Evolutionary conservation across 768 basidiomycete species (phyloP).

Genomic region (Auriculariales sp.): DNA sequence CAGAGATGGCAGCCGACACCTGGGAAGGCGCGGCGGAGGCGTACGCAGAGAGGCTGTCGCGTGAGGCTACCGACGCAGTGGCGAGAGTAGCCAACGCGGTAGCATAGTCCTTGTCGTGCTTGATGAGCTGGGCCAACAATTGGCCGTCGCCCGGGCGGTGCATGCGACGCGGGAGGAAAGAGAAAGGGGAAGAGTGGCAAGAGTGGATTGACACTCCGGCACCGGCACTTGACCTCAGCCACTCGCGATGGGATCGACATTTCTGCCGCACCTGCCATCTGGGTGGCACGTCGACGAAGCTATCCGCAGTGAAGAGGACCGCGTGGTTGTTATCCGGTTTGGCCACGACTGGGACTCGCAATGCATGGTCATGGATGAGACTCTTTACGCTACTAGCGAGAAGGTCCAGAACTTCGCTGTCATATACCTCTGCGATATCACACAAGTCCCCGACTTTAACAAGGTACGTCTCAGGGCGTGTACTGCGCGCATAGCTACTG

Average conservation of each 20-base stretch:
- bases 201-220: background rate
- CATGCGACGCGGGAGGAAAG: background rate
- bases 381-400: slow-evolving; percentile 79
- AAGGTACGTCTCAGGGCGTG: slow-evolving; percentile 40
- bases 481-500: background rate
- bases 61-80: background rate
- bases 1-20: slow-evolving; percentile 32
- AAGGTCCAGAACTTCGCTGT: slow-evolving; percentile 98
- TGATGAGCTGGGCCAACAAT: slow-evolving; percentile 1
- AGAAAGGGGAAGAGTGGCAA: background rate
- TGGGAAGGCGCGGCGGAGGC: slow-evolving; percentile 37
- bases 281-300: slow-evolving; percentile 99
- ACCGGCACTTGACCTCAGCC: background rate
- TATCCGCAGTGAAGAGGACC: slow-evolving; percentile 94
- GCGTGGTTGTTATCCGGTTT: slow-evolving; percentile 87
- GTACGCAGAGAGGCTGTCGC: slow-evolving; percentile 34
- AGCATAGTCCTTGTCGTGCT: background rate
- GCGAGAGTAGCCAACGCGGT: background rate
- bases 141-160: background rate
- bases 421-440: slow-evolving; percentile 90
- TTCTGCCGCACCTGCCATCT: slow-evolving; percentile 74
- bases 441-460: slow-evolving; percentile 95
- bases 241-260: slow-evolving; percentile 57
- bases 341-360: slow-evolving; percentile 88
- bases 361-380: slow-evolving; percentile 99